phyloP scores from a whole-genome alignment of 2,329 filamentous ascomycete species.

The Aspergillus uvarum region DNA sequence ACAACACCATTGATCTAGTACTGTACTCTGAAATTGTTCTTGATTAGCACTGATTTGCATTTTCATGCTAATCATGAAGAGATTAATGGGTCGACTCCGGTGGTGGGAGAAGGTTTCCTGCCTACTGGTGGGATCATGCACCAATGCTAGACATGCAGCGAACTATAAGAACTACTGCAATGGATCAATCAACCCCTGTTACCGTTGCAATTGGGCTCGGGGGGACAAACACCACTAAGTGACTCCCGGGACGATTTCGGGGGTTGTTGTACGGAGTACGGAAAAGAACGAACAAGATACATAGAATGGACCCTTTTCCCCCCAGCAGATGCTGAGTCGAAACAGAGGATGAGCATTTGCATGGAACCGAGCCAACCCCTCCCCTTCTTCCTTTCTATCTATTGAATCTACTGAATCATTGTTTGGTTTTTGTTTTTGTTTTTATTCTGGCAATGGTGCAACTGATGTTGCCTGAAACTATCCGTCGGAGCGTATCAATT shows the following conservation, averaged over 20 bases:
- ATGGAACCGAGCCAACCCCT: too few species aligned
- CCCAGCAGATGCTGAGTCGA: too few species aligned
- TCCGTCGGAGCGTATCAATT: background rate
- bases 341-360: too few species aligned
- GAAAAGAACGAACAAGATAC: too few species aligned
- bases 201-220: slow-evolving; percentile 9
- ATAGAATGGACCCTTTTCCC: too few species aligned
- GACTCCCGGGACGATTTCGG: too few species aligned
- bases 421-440: background rate
- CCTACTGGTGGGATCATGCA: background rate
- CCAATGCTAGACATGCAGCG: background rate
- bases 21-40: background rate
- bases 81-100: background rate
- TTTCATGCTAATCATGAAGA: too few species aligned
- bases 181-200: slow-evolving; percentile 13
- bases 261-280: background rate
- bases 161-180: slow-evolving; percentile 3
- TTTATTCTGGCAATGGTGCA: background rate
- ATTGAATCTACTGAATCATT: background rate
- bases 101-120: background rate
- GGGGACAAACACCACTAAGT: too few species aligned
- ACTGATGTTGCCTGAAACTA: background rate
- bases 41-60: background rate
- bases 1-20: background rate
- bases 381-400: background rate